phyloP scores from a whole-genome alignment of 257 asterid genomes.

The Salvia hispanica region DNA sequence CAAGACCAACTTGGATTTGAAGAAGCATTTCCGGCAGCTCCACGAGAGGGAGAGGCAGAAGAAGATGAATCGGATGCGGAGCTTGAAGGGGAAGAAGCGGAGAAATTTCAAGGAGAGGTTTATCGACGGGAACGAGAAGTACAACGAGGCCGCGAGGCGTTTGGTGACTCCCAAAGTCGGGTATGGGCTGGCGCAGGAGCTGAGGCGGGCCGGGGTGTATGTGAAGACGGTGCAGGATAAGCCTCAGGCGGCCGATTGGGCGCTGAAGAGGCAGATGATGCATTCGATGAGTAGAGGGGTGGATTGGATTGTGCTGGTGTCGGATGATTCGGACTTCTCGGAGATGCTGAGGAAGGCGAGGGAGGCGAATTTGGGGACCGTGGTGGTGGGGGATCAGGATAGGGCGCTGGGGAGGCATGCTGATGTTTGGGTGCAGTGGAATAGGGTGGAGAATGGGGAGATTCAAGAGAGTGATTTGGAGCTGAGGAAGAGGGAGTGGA shows the following conservation, averaged over 20 bases:
- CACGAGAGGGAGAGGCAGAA: slow-evolving; percentile 90
- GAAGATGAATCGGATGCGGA: slow-evolving; percentile 71
- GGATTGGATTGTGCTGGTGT: slow-evolving; percentile 83
- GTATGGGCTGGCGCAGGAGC: slow-evolving; percentile 79
- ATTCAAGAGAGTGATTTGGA: slow-evolving; percentile 70
- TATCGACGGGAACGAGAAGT: slow-evolving; percentile 71
- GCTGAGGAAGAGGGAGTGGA: slow-evolving; percentile 42
- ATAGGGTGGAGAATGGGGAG: slow-evolving; percentile 77
- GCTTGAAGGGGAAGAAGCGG: slow-evolving; percentile 86
- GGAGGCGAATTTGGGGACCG: slow-evolving; percentile 84
- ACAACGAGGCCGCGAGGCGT: slow-evolving; percentile 68
- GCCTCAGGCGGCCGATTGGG: slow-evolving; percentile 99
- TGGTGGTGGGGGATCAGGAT: slow-evolving; percentile 80
- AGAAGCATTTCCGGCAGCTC: slow-evolving; percentile 78
- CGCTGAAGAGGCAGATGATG: slow-evolving; percentile 85
- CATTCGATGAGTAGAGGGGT: slow-evolving; percentile 89
- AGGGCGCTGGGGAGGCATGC: slow-evolving; percentile 86
- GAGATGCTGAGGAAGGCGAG: slow-evolving; percentile 84
- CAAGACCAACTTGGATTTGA: slow-evolving; percentile 64
- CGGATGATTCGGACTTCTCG: slow-evolving; percentile 54
- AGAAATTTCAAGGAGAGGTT: slow-evolving; percentile 76
- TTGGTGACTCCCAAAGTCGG: slow-evolving; percentile 69
- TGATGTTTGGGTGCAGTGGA: slow-evolving; percentile 87
- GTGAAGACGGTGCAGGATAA: slow-evolving; percentile 90
- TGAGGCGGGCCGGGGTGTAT: slow-evolving; percentile 81